Conservation (phyloP, 108 stramenopile genomes). For the Epithemia pelagica region DNA sequence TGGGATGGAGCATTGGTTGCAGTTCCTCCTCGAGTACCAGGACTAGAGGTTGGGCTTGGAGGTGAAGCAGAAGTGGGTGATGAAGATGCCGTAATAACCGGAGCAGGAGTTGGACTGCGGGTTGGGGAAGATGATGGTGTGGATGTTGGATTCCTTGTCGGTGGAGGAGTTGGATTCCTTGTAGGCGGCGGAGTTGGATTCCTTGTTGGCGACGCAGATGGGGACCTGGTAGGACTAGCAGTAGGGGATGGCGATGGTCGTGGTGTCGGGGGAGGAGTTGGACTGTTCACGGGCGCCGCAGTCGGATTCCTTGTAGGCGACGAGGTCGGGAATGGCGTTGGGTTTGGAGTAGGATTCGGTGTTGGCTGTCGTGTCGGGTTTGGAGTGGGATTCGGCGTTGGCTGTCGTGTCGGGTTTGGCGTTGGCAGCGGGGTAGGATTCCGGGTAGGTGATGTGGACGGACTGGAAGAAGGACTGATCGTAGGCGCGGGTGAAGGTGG, state of each 20-base stretch:
- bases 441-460: neutral
- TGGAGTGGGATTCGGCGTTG: constrained; percentile 66
- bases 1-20: neutral
- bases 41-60: neutral
- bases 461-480: neutral
- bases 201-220: neutral
- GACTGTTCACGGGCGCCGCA: neutral
- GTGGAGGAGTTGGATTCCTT: neutral
- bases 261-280: neutral
- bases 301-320: too few species aligned
- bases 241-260: neutral
- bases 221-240: neutral
- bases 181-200: neutral
- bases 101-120: neutral
- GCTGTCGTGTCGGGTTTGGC: constrained; percentile 65
- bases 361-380: neutral
- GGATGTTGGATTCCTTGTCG: neutral
- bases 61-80: neutral
- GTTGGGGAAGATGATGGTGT: neutral
- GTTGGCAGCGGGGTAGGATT: neutral
- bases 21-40: neutral
- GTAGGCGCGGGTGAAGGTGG: neutral
- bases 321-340: neutral
- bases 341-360: neutral
- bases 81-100: neutral